Evolutionary conservation across 2,329 filamentous ascomycete species (phyloP).

Genomic region (Cytospora piceae): DNA sequence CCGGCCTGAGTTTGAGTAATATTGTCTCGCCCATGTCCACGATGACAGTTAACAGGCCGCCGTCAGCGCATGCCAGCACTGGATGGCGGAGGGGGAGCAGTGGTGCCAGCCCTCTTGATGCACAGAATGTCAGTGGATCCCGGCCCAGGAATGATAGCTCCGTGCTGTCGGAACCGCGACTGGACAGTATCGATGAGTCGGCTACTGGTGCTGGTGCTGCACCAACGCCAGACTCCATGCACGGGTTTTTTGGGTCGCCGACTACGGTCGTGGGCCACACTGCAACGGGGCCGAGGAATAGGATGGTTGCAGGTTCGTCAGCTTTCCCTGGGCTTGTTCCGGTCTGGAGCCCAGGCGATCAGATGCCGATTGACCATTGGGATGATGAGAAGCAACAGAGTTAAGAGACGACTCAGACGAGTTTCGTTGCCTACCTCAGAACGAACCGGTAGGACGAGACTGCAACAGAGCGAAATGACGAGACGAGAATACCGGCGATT

Average conservation of each 20-base stretch:
- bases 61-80: constrained; percentile 11
- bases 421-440: neutral
- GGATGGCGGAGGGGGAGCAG: constrained; percentile 38
- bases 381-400: neutral
- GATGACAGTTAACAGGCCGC: constrained; percentile 20
- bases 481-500: neutral
- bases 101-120: constrained; percentile 33
- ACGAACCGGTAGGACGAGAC: neutral
- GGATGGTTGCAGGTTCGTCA: constrained; percentile 29
- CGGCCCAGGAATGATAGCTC: constrained; percentile 34
- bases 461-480: neutral
- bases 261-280: constrained; percentile 49
- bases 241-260: constrained; percentile 52
- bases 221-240: constrained; percentile 37
- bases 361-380: neutral
- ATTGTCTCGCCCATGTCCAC: constrained; percentile 23
- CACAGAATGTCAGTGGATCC: constrained; percentile 22
- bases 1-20: constrained; percentile 5
- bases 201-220: constrained; percentile 36
- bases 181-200: constrained; percentile 47
- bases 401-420: neutral
- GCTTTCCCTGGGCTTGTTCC: constrained; percentile 21
- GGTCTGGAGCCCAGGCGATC: constrained; percentile 7
- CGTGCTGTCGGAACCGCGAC: constrained; percentile 27
- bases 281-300: constrained; percentile 35